Evolutionary conservation across 164 flowering plant genomes (phyloP), one percentile per base, ranked within the genome.

Genomic region (Pachysandra terminalis): DNA sequence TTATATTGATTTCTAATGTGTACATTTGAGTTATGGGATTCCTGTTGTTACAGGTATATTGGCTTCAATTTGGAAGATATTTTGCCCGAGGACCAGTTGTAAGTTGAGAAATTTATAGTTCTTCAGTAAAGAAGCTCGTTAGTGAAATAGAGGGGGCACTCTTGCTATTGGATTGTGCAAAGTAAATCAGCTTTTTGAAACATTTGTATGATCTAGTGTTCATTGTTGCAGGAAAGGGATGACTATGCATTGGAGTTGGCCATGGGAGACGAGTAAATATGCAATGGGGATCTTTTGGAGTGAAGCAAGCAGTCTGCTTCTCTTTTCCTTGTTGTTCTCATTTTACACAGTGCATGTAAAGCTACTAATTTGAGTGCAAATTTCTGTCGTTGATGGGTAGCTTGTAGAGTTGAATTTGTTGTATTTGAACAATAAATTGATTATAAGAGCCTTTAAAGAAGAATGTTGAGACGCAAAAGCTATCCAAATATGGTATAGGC

Each of bases 61-160:
- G 98, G 98, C 97, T 94, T 73, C 98, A 94, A 71, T 94, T 94
- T 77, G 98, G 98, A 71, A 85, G 98, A 86, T 91, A 91, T 82
- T 94, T 94, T 80, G 98, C 96, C 3, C 85, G 90, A 64, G 97
- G 98, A 55, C 96, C 97, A 27, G 73, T 94, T 71, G 98, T 91
- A 86, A 87, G 96, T 77, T 24, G 56, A 21, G 19, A 0, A 19
- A 53, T 28, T 48, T 45, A 64, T 40, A 26, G 4, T 48, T 52
- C 4, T 45, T 45, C 1, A 7, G 37, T 7, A 32, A 3, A 32
- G 37, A 32, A 32, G 37, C 37, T 32, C 37, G 3, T 32, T 32
- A 0, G 0, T 2, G 9, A 28, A 40, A 32, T 4, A n/a, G 0
- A 21, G 23, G 25, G 57, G n/a, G n/a, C n/a, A n/a, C 19, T 26